Base-by-base conservation (phyloP, 768 basidiomycete species). In the Lyophyllum shimeji region DNA sequence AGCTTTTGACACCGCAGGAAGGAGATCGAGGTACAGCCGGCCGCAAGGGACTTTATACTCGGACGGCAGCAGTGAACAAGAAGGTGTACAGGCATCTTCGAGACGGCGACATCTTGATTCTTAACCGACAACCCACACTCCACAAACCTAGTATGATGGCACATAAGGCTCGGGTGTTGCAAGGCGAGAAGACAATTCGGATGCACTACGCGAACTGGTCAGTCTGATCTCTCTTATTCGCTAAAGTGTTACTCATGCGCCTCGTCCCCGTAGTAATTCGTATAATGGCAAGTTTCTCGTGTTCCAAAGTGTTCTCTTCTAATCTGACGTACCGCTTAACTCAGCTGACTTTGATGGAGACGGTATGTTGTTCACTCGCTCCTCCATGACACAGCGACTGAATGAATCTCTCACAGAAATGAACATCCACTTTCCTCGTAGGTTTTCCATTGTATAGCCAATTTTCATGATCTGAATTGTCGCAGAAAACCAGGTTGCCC, bases 61-160 rank as follows among this genome's bases (percentile, higher is more conserved):
- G 89, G 24, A 93, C 90, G 3, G 72, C 86, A 1, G 81, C 89
- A 2, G 77, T 94, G 60, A 97, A 97, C 74, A 98, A 98, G 79
- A 99, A 99, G 72, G 97, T 99, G 25, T 95, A 94, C 70, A 82
- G 97, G 34, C 97, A 98, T 74, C 77, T 99, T 5, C 84, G 83
- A 40, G 94, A 98, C 70, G 97, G 97, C 2, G 97, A 99, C 68
- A 89, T 96, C 52, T 75, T 99, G 54, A 91, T 99, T 62, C 78
- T 99, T 37, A 99, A 99, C 68, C 90, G 97, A 50, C 97, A 99
- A 76, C 97, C 97, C 7, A 98, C 97, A 1, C 79, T 99, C 50
- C 97, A 99, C 70, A 99, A 99, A 68, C 96, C 97, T 20, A 94
- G 92, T 79, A 99, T 99, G 96, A 99, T 99, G 97, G 89, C 87